These are phyloP conservation scores for Beta macrorhiza DNA, from an alignment of 179 eudicot genomes.

Conservation along the genomic window DNA sequence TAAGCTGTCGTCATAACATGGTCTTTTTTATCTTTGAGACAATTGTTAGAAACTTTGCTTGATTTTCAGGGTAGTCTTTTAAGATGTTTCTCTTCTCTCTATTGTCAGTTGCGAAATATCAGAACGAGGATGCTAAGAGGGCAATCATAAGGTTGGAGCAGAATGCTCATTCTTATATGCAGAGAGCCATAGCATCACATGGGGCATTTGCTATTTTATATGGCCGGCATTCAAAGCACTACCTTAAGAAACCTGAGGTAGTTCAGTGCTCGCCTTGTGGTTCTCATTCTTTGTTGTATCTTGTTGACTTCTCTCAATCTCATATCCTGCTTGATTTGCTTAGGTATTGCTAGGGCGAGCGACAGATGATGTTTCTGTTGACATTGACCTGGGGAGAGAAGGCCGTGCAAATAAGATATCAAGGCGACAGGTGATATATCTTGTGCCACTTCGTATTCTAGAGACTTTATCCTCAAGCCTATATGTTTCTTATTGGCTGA, in stretches of 20 bases:
- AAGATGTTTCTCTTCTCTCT: too few relatives aligned
- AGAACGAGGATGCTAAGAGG: constrained; percentile 56
- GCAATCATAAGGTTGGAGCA: constrained; percentile 74
- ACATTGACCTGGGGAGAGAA: constrained; percentile 76
- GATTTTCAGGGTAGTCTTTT: neutral
- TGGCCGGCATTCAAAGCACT: constrained; percentile 61
- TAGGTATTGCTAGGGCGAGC: constrained; percentile 87
- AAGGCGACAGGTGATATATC: constrained; percentile 71
- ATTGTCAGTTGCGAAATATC: constrained; percentile 56
- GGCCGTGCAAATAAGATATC: constrained; percentile 89
- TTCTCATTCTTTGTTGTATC: constrained; percentile 10
- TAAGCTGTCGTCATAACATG: neutral
- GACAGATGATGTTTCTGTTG: constrained; percentile 68
- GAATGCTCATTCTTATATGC: constrained; percentile 52
- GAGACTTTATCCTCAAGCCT: neutral
- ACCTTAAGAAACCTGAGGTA: constrained; percentile 76
- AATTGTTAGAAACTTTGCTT: neutral
- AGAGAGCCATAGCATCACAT: constrained; percentile 63
- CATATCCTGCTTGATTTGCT: constrained; percentile 24
- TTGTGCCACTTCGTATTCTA: neutral
- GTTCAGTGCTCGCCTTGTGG: constrained; percentile 5
- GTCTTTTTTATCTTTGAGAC: neutral
- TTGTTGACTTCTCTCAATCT: constrained; percentile 9
- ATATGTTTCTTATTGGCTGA: neutral
- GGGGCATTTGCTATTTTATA: constrained; percentile 73